Conservation (phyloP, 768 basidiomycete species). For the Pulveroboletus sp. region DNA sequence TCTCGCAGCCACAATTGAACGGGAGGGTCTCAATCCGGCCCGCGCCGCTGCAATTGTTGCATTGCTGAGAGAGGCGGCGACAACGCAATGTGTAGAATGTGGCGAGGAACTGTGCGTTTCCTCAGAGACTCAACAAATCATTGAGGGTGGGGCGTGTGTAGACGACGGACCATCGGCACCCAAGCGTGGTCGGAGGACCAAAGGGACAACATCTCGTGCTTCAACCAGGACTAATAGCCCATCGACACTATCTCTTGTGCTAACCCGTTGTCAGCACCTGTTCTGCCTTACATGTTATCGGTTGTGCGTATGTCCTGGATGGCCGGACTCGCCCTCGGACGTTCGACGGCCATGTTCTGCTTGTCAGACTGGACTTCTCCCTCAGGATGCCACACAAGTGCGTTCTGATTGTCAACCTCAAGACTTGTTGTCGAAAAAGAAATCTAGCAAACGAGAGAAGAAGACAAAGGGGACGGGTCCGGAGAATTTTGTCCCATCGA, state of each 20-base stretch:
- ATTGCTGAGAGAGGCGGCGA: slow-evolving; percentile 81
- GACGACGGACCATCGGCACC: slow-evolving; percentile 50
- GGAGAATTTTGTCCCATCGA: slow-evolving; percentile 70
- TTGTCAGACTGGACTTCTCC: slow-evolving; percentile 65
- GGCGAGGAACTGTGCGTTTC: slow-evolving; percentile 63
- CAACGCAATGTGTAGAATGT: slow-evolving; percentile 88
- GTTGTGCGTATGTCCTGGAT: slow-evolving; percentile 68
- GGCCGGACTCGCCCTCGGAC: slow-evolving; percentile 65
- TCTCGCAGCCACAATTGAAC: slow-evolving; percentile 65
- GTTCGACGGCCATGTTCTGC: slow-evolving; percentile 64
- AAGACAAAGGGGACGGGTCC: slow-evolving; percentile 47
- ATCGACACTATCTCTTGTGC: slow-evolving; percentile 53
- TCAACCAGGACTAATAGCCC: slow-evolving; percentile 77
- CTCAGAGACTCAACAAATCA: slow-evolving; percentile 37
- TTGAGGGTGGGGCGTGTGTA: slow-evolving; percentile 39
- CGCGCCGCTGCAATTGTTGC: slow-evolving; percentile 81
- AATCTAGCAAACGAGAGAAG: slow-evolving; percentile 61
- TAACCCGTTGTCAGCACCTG: slow-evolving; percentile 93
- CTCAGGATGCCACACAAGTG: slow-evolving; percentile 80
- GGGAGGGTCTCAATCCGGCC: slow-evolving; percentile 69
- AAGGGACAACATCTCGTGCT: slow-evolving; percentile 54
- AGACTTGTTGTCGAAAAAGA: slow-evolving; percentile 51
- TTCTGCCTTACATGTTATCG: slow-evolving; percentile 89
- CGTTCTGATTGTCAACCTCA: slow-evolving; percentile 50
- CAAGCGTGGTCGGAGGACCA: slow-evolving; percentile 52